Evolutionary conservation across 441 rosid genomes (phyloP), one percentile per base, ranked within the genome.

Genomic region (Jatropha multifida): DNA sequence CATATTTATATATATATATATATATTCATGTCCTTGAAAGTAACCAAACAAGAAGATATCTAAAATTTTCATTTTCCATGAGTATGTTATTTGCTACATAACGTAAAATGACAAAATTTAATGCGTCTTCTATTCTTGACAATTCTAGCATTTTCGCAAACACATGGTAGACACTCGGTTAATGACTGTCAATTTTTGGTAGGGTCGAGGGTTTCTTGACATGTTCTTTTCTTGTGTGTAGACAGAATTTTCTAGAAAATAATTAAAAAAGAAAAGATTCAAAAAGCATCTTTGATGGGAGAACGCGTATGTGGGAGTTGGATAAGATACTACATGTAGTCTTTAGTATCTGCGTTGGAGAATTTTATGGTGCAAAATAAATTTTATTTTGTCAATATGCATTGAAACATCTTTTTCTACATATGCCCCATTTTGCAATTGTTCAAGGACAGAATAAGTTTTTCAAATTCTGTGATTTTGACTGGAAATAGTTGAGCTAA

Each of bases 111-210:
- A 40, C 23, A 51, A 74, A 41, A 41, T 26, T 42, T 8, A 66
- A 54, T 7, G 77, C 77, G 71, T 66, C 77, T 74, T 65, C 65
- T 32, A 54, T 65, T 74, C 65, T 56, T 26, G 71, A 42, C 69
- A 40, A 38, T 58, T 71, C 7, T 63, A 42, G 40, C 40, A 26
- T 23, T 26, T 60, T 59, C 63, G 26, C 6, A 60, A 60, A 11
- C 20, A 52, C 15, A 17, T 15, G 8, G 11, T 4, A 7, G 61
- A 7, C 64, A 60, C 65, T 27, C 12, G 17, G 65, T 18, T 0
- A 13, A 6, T 20, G 26, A 17, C 27, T 27, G 75, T 61, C 75
- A 61, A 44, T 72, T 46, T 44, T 13, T 72, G 5, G 66, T 58
- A 26, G 75, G 68, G 58, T 32, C 26, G 27, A 3, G 1, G 12